phyloP scores from a whole-genome alignment of 805 yeast species.

The Priceomyces fermenticarens region DNA sequence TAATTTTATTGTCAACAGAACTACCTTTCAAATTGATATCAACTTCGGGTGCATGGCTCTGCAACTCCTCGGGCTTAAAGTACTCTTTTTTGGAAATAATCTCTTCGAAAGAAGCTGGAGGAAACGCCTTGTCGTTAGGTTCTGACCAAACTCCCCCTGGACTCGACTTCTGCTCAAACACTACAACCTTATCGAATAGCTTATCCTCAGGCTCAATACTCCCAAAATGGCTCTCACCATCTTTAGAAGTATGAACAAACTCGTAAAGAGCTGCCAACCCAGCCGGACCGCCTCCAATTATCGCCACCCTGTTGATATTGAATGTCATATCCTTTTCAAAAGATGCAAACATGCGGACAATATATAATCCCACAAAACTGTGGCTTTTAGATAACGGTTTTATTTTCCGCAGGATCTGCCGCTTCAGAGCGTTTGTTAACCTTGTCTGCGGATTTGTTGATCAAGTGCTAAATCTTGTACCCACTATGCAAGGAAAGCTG shows the following conservation, averaged over 20 bases:
- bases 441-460: no score
- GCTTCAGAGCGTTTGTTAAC: no score
- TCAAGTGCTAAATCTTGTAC: no score
- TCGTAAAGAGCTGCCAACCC: constrained; percentile 31
- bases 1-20: constrained; percentile 9
- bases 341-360: neutral
- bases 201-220: constrained; percentile 52
- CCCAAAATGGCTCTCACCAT: constrained; percentile 1
- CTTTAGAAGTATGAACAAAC: constrained; percentile 14
- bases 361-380: no score
- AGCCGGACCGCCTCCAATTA: constrained; percentile 72
- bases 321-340: neutral
- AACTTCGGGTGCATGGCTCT: constrained; percentile 12
- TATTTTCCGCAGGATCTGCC: no score
- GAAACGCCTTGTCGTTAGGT: constrained; percentile 16
- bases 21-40: constrained; percentile 12
- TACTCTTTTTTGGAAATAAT: constrained; percentile 25
- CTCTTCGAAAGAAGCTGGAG: constrained; percentile 26
- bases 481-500: no score
- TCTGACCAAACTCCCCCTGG: constrained; percentile 75
- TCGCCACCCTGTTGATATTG: constrained; percentile 41
- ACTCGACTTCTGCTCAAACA: constrained; percentile 52
- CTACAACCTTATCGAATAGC: constrained; percentile 41
- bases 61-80: constrained; percentile 30
- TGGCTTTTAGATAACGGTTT: no score